phyloP scores from a whole-genome alignment of 78 protist species.

The Tieghemostelium lacteum region DNA sequence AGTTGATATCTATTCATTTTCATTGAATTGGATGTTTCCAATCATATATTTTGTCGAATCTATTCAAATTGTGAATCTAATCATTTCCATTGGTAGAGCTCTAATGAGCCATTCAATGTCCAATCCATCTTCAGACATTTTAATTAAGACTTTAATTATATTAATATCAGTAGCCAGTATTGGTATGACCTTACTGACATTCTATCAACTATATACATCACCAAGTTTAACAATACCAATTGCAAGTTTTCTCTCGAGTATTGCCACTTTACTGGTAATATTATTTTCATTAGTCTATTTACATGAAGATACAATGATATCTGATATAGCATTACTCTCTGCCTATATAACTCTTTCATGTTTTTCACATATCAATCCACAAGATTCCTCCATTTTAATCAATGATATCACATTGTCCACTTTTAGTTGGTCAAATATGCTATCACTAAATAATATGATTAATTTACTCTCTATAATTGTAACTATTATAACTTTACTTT shows the following conservation, averaged over 20 bases:
- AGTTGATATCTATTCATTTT: not conserved
- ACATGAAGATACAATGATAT: constrained; percentile 18
- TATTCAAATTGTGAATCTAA: not conserved
- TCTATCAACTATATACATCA: not conserved
- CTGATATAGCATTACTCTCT: constrained; percentile 10
- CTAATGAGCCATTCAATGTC: not conserved
- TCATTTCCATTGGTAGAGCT: not conserved
- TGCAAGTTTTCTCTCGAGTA: constrained; percentile 36
- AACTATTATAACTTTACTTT: not conserved
- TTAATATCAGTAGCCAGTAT: not conserved
- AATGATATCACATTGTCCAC: not conserved
- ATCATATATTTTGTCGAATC: not conserved
- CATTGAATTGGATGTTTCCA: constrained; percentile 25
- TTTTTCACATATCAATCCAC: constrained; percentile 9
- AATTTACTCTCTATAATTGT: not conserved
- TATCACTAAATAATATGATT: not conserved
- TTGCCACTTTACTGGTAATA: constrained; percentile 17
- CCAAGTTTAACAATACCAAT: not conserved
- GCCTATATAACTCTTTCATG: not conserved
- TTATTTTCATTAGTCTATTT: constrained; percentile 6
- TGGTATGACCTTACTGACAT: not conserved
- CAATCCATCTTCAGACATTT: not conserved
- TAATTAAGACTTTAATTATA: not conserved
- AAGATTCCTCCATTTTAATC: not conserved
- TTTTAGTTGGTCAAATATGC: not conserved